These are phyloP conservation scores for Candida dajiaensis DNA, from an alignment of 805 yeast genomes.

Conservation along the genomic window DNA sequence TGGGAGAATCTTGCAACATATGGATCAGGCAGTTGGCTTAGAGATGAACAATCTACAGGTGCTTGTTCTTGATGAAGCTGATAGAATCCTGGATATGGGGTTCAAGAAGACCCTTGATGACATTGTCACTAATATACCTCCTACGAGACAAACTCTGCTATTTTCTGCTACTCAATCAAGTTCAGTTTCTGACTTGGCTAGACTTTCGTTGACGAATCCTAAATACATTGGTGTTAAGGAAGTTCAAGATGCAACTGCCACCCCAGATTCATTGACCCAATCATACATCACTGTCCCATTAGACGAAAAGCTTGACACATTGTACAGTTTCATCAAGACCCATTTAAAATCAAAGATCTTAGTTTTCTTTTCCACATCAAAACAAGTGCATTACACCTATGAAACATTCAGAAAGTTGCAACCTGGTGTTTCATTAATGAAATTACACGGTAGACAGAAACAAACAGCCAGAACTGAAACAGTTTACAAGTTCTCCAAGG, in stretches of 20 bases:
- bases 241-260: slow-evolving; percentile 56
- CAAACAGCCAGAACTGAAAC: slow-evolving; percentile 78
- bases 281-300: slow-evolving; percentile 67
- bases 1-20: slow-evolving; percentile 77
- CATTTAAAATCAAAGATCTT: slow-evolving; percentile 81
- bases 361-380: slow-evolving; percentile 67
- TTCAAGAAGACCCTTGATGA: slow-evolving; percentile 64
- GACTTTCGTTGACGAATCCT: slow-evolving; percentile 89
- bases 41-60: slow-evolving; percentile 58
- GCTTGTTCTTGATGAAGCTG: slow-evolving; percentile 91
- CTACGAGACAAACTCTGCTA: slow-evolving; percentile 86
- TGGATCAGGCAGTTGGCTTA: slow-evolving; percentile 57
- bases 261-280: slow-evolving; percentile 85
- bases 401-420: slow-evolving; percentile 23
- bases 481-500: slow-evolving; percentile 42
- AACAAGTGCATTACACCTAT: slow-evolving; percentile 38
- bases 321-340: slow-evolving; percentile 67
- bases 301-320: slow-evolving; percentile 75
- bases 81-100: slow-evolving; percentile 74
- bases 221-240: slow-evolving; percentile 77
- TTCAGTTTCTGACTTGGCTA: slow-evolving; percentile 77
- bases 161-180: slow-evolving; percentile 91
- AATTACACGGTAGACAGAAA: slow-evolving; percentile 80
- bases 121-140: slow-evolving; percentile 69
- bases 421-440: slow-evolving; percentile 48